Conservation (phyloP, 208 protist species). For the Herpetomonas tarakana region DNA sequence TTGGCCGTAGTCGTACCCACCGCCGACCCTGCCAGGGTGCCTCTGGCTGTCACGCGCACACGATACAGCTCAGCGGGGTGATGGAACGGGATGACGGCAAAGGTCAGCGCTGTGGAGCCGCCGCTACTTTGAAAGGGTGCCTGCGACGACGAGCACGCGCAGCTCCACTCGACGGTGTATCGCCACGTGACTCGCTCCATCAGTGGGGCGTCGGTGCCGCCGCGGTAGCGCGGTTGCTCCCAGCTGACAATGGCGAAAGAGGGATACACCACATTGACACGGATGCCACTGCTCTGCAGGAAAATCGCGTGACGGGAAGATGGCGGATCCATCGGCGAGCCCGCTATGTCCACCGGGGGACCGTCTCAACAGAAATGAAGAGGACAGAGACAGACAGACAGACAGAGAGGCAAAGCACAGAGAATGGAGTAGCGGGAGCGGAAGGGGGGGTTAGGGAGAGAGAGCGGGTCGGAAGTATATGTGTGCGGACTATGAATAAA, state of each 20-base stretch:
- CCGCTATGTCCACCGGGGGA: too few relatives aligned
- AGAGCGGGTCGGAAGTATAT: too few relatives aligned
- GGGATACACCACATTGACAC: conserved; percentile 35
- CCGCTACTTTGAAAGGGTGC: conserved; percentile 21
- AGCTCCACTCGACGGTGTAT: conserved; percentile 59
- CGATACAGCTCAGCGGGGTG: conserved; percentile 47
- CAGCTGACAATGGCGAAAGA: conserved; percentile 46
- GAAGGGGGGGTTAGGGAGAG: too few relatives aligned
- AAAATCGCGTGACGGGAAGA: too few relatives aligned
- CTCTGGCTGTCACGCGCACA: conserved; percentile 45
- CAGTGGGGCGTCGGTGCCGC: conserved; percentile 4
- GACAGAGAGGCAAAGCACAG: too few relatives aligned
- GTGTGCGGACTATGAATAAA: too few relatives aligned
- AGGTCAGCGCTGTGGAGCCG: conserved; percentile 15
- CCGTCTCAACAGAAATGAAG: too few relatives aligned
- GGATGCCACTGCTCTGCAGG: too few relatives aligned
- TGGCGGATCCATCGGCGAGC: too few relatives aligned
- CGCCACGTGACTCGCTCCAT: conserved; percentile 31
- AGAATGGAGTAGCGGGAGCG: too few relatives aligned
- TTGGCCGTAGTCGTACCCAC: conserved; percentile 27
- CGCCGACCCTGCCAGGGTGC: conserved; percentile 13
- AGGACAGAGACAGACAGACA: too few relatives aligned
- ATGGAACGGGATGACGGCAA: conserved; percentile 29
- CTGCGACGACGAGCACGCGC: conserved; percentile 20
- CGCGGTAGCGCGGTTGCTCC: conserved; percentile 18